Evolutionary conservation across 2,329 filamentous ascomycete genomes (phyloP).

Genomic region (Penicillium sp.): DNA sequence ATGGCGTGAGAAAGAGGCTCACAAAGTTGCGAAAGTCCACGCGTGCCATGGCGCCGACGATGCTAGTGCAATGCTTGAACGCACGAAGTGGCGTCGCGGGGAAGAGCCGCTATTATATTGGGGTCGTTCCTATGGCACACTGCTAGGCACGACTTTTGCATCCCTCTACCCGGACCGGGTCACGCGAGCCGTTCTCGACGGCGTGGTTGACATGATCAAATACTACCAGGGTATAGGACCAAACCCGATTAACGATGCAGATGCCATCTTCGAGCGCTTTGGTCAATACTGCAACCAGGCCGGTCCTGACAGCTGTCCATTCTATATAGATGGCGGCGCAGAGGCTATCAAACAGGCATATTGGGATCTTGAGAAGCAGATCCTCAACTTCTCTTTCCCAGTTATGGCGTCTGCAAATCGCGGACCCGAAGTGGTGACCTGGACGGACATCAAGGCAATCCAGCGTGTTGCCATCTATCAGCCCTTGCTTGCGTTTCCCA

Average conservation of each 20-base stretch:
- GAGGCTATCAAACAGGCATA: constrained; percentile 30
- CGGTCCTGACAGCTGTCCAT: constrained; percentile 31
- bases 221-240: constrained; percentile 33
- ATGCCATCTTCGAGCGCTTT: constrained; percentile 39
- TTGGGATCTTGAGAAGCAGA: constrained; percentile 21
- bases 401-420: constrained; percentile 30
- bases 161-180: constrained; percentile 46
- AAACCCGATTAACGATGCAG: constrained; percentile 33
- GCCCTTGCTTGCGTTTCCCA: constrained; percentile 30
- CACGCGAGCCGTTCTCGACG: constrained; percentile 35
- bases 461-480: constrained; percentile 36
- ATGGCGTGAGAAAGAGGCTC: constrained; percentile 39
- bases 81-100: constrained; percentile 34
- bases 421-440: constrained; percentile 39
- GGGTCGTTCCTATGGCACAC: constrained; percentile 49
- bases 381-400: constrained; percentile 31
- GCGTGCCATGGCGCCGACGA: constrained; percentile 18
- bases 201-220: constrained; percentile 38
- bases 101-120: constrained; percentile 42
- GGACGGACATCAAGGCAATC: constrained; percentile 35
- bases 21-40: constrained; percentile 20
- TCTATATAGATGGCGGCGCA: constrained; percentile 30
- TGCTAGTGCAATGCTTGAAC: constrained; percentile 20
- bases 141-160: constrained; percentile 50
- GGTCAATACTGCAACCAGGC: constrained; percentile 32